Conservation (phyloP, 495 filamentous ascomycete genomes). For the Jackrogersella minutella region DNA sequence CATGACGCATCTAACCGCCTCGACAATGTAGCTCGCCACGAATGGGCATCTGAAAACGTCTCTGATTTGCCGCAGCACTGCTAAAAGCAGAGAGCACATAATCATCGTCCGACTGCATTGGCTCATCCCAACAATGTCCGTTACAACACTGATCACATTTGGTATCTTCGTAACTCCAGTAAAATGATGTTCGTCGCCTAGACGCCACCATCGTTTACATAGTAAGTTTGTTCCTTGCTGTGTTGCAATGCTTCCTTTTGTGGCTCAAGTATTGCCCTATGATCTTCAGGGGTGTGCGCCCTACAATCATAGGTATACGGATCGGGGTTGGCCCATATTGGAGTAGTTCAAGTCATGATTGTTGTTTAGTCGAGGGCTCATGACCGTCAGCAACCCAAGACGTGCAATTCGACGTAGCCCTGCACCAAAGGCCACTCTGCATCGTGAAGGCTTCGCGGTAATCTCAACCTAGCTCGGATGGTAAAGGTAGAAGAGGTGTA, state of each 20-base stretch:
- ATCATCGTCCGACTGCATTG: slow-evolving; percentile 3
- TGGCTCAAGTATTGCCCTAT: background rate
- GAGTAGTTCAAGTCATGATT: background rate
- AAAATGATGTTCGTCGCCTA: slow-evolving; percentile 8
- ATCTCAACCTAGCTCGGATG: background rate
- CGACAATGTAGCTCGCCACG: background rate
- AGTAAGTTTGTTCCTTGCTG: background rate
- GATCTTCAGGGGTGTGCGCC: background rate
- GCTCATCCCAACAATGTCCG: background rate
- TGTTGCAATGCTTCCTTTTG: background rate
- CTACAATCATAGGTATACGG: background rate
- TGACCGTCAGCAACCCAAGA: background rate
- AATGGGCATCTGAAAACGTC: background rate
- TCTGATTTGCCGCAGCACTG: slow-evolving; percentile 7
- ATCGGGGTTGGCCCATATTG: background rate
- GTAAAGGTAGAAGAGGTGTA: background rate
- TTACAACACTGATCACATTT: slow-evolving; percentile 3
- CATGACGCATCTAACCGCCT: background rate
- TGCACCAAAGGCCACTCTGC: background rate
- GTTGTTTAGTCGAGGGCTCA: background rate
- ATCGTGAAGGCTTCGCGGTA: background rate
- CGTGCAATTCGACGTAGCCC: background rate
- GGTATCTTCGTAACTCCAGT: slow-evolving; percentile 25
- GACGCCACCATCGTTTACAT: slow-evolving; percentile 22
- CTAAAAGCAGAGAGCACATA: slow-evolving; percentile 18